These are phyloP conservation scores for Pseudogymnoascus sp. DNA, from an alignment of 2,329 filamentous ascomycete species.

Conservation along the genomic window DNA sequence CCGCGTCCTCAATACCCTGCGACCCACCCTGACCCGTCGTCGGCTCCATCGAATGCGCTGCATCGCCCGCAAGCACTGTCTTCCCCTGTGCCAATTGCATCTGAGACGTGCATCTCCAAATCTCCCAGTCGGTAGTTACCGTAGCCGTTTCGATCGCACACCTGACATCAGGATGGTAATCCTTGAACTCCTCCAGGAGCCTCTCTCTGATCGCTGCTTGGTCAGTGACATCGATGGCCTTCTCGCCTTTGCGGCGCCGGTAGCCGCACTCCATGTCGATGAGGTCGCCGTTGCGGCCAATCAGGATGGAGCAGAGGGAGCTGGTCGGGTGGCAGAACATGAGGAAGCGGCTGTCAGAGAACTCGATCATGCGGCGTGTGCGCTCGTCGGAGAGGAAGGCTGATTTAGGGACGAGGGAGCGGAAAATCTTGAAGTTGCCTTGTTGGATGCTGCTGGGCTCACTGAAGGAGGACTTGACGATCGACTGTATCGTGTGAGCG, in stretches of 20 bases:
- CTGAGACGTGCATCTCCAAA: neutral
- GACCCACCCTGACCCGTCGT: slow-evolving; percentile 29
- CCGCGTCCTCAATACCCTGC: slow-evolving; percentile 30
- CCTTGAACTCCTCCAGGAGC: slow-evolving; percentile 20
- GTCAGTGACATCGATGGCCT: neutral
- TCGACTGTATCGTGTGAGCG: neutral
- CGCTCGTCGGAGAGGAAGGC: neutral
- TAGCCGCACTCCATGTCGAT: neutral
- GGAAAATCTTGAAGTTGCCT: neutral
- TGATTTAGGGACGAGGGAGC: neutral
- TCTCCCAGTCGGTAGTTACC: neutral
- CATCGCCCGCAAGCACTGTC: slow-evolving; percentile 29
- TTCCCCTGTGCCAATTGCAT: slow-evolving; percentile 17
- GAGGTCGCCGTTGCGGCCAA: neutral
- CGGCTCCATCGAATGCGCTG: slow-evolving; percentile 31
- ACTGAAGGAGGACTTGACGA: neutral
- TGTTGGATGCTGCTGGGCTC: neutral
- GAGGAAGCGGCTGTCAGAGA: neutral
- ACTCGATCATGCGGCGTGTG: neutral
- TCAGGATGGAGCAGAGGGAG: neutral
- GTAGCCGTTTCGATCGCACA: neutral
- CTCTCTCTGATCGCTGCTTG: slow-evolving; percentile 10
- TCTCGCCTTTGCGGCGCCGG: neutral
- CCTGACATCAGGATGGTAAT: slow-evolving; percentile 17
- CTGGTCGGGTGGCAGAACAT: neutral